A percentile compares a stretch with the other conserved stretches of the same genome.
Evolutionary conservation across 208 protist genomes (phyloP).

Genomic region (Trichomonas tenax): DNA sequence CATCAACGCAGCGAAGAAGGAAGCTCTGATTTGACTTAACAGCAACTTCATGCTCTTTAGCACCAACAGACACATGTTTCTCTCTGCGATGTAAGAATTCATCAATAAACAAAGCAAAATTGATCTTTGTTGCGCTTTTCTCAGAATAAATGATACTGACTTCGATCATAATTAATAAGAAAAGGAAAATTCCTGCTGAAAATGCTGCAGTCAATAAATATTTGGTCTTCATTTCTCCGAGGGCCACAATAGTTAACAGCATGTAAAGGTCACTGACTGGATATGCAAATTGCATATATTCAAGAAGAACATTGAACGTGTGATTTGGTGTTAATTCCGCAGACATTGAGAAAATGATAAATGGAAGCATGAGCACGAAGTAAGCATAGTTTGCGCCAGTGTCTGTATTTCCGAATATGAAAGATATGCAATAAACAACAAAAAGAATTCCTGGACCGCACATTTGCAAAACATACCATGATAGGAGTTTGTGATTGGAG

Average conservation of each 20-base stretch:
- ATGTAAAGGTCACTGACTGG: neutral
- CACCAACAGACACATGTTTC: too few relatives aligned
- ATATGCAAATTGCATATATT: neutral
- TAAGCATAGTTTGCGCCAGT: neutral
- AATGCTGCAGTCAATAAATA: neutral
- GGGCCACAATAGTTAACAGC: neutral
- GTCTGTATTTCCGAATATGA: neutral
- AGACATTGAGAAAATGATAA: neutral
- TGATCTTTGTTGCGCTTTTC: neutral
- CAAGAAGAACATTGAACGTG: neutral
- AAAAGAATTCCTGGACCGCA: neutral
- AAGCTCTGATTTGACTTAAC: too few relatives aligned
- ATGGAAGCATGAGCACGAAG: neutral
- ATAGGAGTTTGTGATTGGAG: neutral
- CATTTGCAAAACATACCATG: neutral
- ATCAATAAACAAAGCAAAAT: too few relatives aligned
- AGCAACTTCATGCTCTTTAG: too few relatives aligned
- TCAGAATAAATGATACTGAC: neutral
- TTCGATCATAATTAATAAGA: neutral
- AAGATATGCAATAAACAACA: neutral
- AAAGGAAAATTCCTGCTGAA: neutral
- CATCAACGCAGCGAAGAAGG: neutral
- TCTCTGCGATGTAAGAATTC: too few relatives aligned
- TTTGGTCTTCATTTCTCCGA: neutral
- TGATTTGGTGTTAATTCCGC: neutral